These are phyloP conservation scores for Penicillium arizonense DNA, from an alignment of 495 filamentous ascomycete species.

Conservation along the genomic window DNA sequence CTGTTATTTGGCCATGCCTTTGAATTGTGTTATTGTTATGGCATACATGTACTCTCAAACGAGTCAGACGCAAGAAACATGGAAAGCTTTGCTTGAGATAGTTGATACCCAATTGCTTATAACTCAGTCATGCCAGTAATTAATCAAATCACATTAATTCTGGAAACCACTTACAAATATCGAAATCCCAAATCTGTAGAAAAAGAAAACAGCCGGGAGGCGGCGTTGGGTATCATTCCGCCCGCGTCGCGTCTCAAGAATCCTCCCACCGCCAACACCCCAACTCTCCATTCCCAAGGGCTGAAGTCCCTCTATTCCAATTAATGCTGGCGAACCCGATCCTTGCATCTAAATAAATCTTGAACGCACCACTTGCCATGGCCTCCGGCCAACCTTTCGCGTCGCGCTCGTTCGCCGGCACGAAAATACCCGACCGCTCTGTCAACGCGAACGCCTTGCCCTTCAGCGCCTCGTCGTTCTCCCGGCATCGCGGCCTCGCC, in stretches of 20 bases:
- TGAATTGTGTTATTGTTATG: too few relatives aligned
- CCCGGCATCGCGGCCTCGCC: conserved; percentile 35
- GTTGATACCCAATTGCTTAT: background rate
- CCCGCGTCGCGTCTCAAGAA: conserved; percentile 25
- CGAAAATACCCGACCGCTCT: conserved; percentile 51
- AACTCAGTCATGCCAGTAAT: background rate
- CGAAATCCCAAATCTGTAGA: background rate
- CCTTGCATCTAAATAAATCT: background rate
- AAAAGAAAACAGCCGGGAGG: background rate
- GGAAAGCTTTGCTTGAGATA: background rate
- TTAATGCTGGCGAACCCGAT: conserved; percentile 5
- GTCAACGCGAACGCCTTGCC: conserved; percentile 40
- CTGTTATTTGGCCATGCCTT: background rate
- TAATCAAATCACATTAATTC: too few relatives aligned
- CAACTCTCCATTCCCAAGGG: conserved; percentile 11
- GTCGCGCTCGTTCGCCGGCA: conserved; percentile 46
- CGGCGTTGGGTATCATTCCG: conserved; percentile 13
- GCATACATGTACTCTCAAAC: background rate
- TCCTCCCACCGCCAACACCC: conserved; percentile 29
- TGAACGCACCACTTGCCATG: conserved; percentile 11
- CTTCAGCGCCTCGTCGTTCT: conserved; percentile 49
- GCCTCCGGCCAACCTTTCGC: conserved; percentile 47
- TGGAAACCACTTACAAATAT: too few relatives aligned
- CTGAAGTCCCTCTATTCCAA: conserved; percentile 8
- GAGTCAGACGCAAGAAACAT: background rate